phyloP scores from a whole-genome alignment of 805 yeast species.

The Wickerhamomyces sydowiorum region DNA sequence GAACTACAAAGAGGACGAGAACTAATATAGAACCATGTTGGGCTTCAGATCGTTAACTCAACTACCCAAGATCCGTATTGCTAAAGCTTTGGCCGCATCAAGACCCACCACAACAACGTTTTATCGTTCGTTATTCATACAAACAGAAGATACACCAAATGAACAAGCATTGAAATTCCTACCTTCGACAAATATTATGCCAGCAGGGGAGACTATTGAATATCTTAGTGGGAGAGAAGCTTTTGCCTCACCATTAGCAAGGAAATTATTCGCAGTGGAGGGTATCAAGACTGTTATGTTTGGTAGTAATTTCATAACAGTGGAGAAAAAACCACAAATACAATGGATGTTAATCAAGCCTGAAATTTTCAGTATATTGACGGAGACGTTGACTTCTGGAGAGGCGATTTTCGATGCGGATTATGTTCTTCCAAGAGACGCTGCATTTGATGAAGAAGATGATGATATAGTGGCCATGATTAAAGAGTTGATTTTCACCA shows the following conservation, averaged over 20 bases:
- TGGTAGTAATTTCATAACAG: constrained; percentile 79
- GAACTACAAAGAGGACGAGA: too few species aligned
- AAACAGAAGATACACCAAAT: constrained; percentile 82
- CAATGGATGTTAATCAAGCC: constrained; percentile 62
- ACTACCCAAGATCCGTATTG: not conserved
- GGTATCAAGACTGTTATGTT: constrained; percentile 74
- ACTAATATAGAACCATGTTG: not conserved
- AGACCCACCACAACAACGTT: not conserved
- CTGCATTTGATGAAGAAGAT: constrained; percentile 50
- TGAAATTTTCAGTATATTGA: constrained; percentile 42
- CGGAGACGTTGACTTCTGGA: constrained; percentile 31
- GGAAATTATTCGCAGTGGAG: constrained; percentile 66
- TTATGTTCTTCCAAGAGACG: constrained; percentile 25
- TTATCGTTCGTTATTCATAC: constrained; percentile 48
- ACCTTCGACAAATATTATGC: constrained; percentile 67
- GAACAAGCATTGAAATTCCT: constrained; percentile 80
- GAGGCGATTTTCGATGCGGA: constrained; percentile 43
- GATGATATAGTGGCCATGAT: constrained; percentile 64
- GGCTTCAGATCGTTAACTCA: not conserved
- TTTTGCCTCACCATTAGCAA: constrained; percentile 66
- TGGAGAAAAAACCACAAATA: constrained; percentile 49
- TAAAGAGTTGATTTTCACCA: constrained; percentile 62
- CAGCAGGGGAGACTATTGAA: constrained; percentile 62
- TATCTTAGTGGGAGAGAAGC: constrained; percentile 75
- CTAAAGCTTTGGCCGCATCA: too few species aligned